Percentiles rank a stretch among this genome's conserved stretches.
Evolutionary conservation across 495 filamentous ascomycete species (phyloP).

Genomic region (Jackrogersella multiformis): DNA sequence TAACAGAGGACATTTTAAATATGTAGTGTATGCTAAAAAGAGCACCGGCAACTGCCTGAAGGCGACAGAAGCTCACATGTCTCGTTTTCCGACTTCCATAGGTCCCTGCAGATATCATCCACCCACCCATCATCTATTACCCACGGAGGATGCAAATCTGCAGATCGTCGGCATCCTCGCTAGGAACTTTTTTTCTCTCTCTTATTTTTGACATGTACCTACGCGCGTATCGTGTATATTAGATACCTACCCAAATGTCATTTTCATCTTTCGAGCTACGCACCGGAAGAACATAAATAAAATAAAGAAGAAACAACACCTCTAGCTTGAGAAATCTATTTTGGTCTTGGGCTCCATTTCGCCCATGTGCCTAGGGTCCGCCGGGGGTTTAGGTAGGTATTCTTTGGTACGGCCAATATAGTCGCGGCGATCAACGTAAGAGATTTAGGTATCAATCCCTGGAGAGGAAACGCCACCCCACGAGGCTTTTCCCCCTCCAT

Average conservation of each 20-base stretch:
- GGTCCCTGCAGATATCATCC: not conserved
- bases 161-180: slow-evolving; percentile 8
- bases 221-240: slow-evolving; percentile 30
- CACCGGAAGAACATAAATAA: not conserved
- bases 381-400: not conserved
- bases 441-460: slow-evolving; percentile 26
- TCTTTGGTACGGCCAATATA: slow-evolving; percentile 33
- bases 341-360: slow-evolving; percentile 9
- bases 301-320: not conserved
- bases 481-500: not conserved
- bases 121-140: not conserved
- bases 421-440: slow-evolving; percentile 29
- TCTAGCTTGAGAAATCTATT: not conserved
- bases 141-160: slow-evolving; percentile 1
- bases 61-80: slow-evolving; percentile 2
- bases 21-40: not conserved
- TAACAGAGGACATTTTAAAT: not conserved
- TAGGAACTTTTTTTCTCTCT: not conserved
- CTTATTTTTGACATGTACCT: too few species aligned
- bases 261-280: not conserved
- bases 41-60: not conserved
- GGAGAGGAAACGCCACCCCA: slow-evolving; percentile 27
- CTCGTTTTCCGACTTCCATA: slow-evolving; percentile 12
- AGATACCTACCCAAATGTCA: not conserved
- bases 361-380: slow-evolving; percentile 29